Base-by-base conservation (phyloP, 495 filamentous ascomycete species). In the Lepidopterella palustris region DNA sequence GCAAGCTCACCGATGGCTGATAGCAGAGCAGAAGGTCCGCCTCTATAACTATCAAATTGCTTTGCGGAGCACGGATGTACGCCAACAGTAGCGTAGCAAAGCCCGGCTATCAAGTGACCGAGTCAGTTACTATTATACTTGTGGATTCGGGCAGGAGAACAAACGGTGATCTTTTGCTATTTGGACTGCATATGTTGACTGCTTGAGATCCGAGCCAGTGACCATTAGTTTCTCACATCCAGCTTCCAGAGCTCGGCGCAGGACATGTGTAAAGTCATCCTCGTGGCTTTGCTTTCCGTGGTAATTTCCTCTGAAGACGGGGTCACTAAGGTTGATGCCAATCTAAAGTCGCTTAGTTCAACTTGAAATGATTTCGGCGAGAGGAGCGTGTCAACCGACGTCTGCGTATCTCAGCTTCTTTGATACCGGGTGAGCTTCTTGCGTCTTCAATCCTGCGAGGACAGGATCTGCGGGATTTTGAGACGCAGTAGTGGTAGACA, bases 271-370 rank as follows among this genome's bases (percentile, higher is more conserved):
- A 4, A 96, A 77, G 70, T 98, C 93, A 64, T 86, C 79, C 18
- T 86, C 85, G 68, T 98, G 93, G 10, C 79, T 80, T 67, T 87
- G 76, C 55, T 85, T 93, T 59, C 89, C 89, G 68, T 93, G 87
- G 68, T 98, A 92, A 23, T 82, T 73, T 45, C 93, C 93, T 23
- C 77, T 77, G 73, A 91, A 98, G 62, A 95, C 86, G 24, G 87
- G 83, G 61, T 97, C 93, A 53, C 88, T 85, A 39, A 98, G 79
- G 74, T 98, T 98, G 77, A 98, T 96, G 32, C 93, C 93, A 55
- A 97, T 82, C 82, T 86, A 58, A 27, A 3, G 11, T 31, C 27
- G 6, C 13, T 58, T 49, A 60, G 21, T 5, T 27, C 9, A 11
- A 32, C 26, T 56, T 21, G 2, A 26, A 18, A n/a, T 53, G 11